Percentiles rank a stretch among this genome's conserved stretches.
Evolutionary conservation across 2,329 filamentous ascomycete genomes (phyloP).

Genomic region (Fusarium miscanthi): DNA sequence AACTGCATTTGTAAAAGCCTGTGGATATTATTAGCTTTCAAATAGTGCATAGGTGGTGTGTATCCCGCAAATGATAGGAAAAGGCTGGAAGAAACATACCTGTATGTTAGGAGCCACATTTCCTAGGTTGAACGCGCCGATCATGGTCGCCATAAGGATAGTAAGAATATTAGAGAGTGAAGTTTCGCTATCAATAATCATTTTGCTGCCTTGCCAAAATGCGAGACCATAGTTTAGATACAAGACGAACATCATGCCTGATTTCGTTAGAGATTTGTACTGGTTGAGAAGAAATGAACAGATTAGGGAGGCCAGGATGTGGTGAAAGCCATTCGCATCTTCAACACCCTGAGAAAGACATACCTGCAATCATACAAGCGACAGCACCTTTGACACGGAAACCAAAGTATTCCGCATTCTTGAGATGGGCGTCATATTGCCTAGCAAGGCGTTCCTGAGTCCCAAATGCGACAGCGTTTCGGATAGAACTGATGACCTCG

Average conservation of each 20-base stretch:
- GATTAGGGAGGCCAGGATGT: too few species aligned
- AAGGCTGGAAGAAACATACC: not conserved
- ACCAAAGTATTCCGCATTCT: conserved; percentile 78
- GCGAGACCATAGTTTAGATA: conserved; percentile 89
- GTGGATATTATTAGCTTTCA: not conserved
- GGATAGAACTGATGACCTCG: conserved; percentile 92
- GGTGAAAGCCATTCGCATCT: not conserved
- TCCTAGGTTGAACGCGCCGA: conserved; percentile 90
- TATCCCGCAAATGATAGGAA: not conserved
- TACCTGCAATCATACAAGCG: conserved; percentile 81
- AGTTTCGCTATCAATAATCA: conserved; percentile 74
- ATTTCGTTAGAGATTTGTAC: conserved; percentile 69
- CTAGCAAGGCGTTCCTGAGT: conserved; percentile 91
- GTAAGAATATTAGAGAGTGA: conserved; percentile 79
- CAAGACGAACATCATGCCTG: conserved; percentile 82
- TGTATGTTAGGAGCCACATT: conserved; percentile 88
- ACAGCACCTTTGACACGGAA: conserved; percentile 78
- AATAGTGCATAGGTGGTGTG: not conserved
- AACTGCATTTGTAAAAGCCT: conserved; percentile 82
- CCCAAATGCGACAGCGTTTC: conserved; percentile 92
- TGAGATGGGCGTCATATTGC: conserved; percentile 83
- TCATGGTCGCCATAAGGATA: conserved; percentile 90
- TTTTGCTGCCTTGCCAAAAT: conserved; percentile 88
- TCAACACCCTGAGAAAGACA: conserved; percentile 54
- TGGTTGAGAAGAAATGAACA: too few species aligned